Conservation (phyloP, 257 asterid species). For the Solanum paucissectum region DNA sequence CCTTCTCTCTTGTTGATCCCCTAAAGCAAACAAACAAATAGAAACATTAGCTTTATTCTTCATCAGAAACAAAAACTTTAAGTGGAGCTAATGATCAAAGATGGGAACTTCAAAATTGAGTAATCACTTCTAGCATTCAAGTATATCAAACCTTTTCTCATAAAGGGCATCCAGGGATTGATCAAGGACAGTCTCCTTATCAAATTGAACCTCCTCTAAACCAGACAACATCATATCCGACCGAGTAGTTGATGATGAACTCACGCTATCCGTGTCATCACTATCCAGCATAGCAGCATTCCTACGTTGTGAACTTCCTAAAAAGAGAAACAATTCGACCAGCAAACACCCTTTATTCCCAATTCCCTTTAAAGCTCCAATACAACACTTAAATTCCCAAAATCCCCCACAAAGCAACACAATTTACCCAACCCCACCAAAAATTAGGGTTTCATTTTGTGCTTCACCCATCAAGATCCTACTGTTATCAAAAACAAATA, state of each 20-base stretch:
- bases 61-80: not conserved
- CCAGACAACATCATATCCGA: conserved; percentile 30
- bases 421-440: not conserved
- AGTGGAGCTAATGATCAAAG: not conserved
- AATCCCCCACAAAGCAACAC: not conserved
- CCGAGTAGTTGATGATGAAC: conserved; percentile 51
- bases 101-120: not conserved
- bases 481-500: not conserved
- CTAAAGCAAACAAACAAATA: conserved; percentile 25
- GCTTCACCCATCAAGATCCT: not conserved
- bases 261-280: conserved; percentile 75
- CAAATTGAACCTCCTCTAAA: conserved; percentile 47
- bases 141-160: conserved; percentile 66
- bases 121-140: not conserved
- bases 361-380: not conserved
- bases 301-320: conserved; percentile 75
- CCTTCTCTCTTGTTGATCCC: conserved; percentile 88
- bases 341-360: conserved; percentile 1
- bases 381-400: not conserved
- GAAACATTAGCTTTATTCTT: not conserved
- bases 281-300: conserved; percentile 67
- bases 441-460: not conserved
- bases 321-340: not conserved
- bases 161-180: conserved; percentile 63
- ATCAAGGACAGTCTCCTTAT: conserved; percentile 60